Percentiles rank a stretch among this genome's conserved stretches.
Evolutionary conservation across 2,329 filamentous ascomycete species (phyloP).

Genomic region (Aspergillus spinulosporus): DNA sequence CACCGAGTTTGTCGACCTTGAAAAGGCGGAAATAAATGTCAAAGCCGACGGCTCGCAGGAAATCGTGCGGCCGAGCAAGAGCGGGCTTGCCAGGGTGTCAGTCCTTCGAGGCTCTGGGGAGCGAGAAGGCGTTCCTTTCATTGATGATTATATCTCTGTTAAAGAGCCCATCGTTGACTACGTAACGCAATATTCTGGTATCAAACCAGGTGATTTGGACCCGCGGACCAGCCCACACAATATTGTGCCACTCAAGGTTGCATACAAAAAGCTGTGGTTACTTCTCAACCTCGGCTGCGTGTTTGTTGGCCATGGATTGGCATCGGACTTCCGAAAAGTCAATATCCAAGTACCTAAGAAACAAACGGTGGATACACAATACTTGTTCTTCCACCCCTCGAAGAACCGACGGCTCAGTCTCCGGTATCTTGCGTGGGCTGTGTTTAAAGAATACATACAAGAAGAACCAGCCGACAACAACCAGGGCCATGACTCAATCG

Average conservation of each 20-base stretch:
- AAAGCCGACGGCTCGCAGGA: constrained; percentile 91
- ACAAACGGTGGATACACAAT: constrained; percentile 92
- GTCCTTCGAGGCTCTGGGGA: constrained; percentile 78
- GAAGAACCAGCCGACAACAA: constrained; percentile 61
- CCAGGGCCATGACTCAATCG: constrained; percentile 80
- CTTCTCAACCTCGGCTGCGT: constrained; percentile 90
- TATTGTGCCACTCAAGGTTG: constrained; percentile 81
- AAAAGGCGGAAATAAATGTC: constrained; percentile 92
- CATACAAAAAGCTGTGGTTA: constrained; percentile 98
- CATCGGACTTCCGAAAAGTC: constrained; percentile 95
- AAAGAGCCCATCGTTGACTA: constrained; percentile 93
- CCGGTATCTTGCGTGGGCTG: constrained; percentile 85
- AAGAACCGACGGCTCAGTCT: constrained; percentile 85
- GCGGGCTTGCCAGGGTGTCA: constrained; percentile 89
- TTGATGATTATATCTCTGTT: constrained; percentile 95
- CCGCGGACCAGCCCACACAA: constrained; percentile 75
- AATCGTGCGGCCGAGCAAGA: constrained; percentile 85
- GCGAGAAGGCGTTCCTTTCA: constrained; percentile 80
- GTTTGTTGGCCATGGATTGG: constrained; percentile 90
- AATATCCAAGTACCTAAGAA: constrained; percentile 91
- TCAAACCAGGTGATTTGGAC: constrained; percentile 81
- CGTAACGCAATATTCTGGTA: constrained; percentile 89
- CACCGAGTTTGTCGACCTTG: constrained; percentile 91
- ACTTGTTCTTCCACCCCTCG: constrained; percentile 80
- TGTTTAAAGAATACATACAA: constrained; percentile 93